Conservation (phyloP, 2,329 filamentous ascomycete species). For the Xylariaceae sp. region DNA sequence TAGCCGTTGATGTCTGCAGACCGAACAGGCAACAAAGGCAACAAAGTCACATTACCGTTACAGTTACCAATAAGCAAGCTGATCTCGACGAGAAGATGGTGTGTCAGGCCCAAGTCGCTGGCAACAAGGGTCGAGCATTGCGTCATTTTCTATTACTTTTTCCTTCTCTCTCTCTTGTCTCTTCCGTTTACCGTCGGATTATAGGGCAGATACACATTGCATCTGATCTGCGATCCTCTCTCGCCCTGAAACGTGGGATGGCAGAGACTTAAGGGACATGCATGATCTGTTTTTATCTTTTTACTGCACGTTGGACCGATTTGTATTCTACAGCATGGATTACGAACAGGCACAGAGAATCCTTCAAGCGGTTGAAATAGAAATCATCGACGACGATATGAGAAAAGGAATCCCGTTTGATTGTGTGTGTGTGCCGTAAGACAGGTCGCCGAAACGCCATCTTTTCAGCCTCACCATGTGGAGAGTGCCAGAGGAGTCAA, state of each 20-base stretch:
- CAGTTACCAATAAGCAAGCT: neutral
- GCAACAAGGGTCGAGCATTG: slow-evolving; percentile 11
- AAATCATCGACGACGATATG: neutral
- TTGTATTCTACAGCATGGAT: neutral
- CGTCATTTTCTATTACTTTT: slow-evolving; percentile 10
- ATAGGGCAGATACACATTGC: slow-evolving; percentile 6
- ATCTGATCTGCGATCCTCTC: slow-evolving; percentile 7
- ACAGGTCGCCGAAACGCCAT: slow-evolving; percentile 17
- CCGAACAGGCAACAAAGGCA: neutral
- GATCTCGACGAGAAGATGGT: neutral
- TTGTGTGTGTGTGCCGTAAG: slow-evolving; percentile 3
- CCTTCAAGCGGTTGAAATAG: neutral
- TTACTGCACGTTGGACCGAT: neutral
- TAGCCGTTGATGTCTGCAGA: neutral
- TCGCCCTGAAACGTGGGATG: neutral
- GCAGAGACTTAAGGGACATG: neutral
- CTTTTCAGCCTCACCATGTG: slow-evolving; percentile 20
- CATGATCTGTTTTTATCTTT: neutral
- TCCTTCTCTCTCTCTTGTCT: neutral
- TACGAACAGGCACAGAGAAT: neutral
- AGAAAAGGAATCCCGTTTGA: neutral
- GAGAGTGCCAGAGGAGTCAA: slow-evolving; percentile 2
- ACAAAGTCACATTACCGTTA: neutral
- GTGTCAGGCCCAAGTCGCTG: slow-evolving; percentile 6
- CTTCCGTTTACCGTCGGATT: too few species aligned